Percentiles rank a stretch among this genome's conserved stretches.
Evolutionary conservation across 495 filamentous ascomycete species (phyloP).

Genomic region (Penicillium lividum): DNA sequence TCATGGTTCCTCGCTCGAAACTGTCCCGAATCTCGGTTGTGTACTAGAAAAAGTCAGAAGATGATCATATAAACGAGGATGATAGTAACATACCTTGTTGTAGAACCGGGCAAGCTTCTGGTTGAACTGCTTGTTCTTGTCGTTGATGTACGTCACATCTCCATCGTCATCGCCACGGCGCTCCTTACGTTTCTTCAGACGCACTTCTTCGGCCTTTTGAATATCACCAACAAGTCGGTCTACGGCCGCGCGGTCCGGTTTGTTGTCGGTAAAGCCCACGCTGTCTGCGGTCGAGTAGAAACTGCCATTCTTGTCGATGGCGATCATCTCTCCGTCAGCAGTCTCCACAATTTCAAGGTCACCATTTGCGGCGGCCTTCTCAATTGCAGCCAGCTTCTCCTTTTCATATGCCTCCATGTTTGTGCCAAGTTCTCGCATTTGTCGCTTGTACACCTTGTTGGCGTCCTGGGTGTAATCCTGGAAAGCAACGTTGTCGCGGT

Average conservation of each 20-base stretch:
- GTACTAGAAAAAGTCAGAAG: slow-evolving; percentile 54
- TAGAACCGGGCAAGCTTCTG: slow-evolving; percentile 94
- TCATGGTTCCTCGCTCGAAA: slow-evolving; percentile 91
- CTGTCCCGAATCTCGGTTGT: slow-evolving; percentile 95
- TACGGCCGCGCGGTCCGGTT: slow-evolving; percentile 85
- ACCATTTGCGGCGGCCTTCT: slow-evolving; percentile 76
- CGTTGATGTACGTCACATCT: slow-evolving; percentile 98
- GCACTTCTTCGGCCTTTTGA: slow-evolving; percentile 81
- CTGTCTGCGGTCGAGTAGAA: slow-evolving; percentile 88
- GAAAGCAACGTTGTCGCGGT: slow-evolving; percentile 85
- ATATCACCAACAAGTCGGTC: slow-evolving; percentile 86
- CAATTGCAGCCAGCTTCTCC: slow-evolving; percentile 80
- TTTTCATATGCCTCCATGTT: slow-evolving; percentile 81
- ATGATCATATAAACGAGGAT: background rate
- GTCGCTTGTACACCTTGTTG: slow-evolving; percentile 89
- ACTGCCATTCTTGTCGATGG: slow-evolving; percentile 83
- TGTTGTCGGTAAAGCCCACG: slow-evolving; percentile 78
- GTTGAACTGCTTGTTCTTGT: slow-evolving; percentile 99
- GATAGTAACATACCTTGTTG: slow-evolving; percentile 69
- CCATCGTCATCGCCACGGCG: slow-evolving; percentile 73
- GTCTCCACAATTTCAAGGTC: slow-evolving; percentile 92
- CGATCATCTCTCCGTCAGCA: slow-evolving; percentile 89
- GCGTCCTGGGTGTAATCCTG: slow-evolving; percentile 86
- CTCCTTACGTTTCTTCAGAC: slow-evolving; percentile 81
- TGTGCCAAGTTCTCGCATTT: slow-evolving; percentile 68